Base-by-base conservation (phyloP, 768 basidiomycete genomes). In the Gelatoporia subvermispora region DNA sequence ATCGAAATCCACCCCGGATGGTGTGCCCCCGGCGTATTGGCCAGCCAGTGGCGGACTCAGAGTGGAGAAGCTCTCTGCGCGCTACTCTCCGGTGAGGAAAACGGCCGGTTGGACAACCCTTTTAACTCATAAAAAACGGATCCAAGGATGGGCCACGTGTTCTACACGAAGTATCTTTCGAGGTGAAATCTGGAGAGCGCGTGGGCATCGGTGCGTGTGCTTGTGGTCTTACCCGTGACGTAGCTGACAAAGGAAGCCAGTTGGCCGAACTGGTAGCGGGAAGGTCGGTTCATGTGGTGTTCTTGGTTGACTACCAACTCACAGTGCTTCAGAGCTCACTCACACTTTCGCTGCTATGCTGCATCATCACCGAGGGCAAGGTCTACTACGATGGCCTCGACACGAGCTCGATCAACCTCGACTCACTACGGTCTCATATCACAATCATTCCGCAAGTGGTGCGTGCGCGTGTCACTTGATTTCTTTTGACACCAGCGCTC, bases 401-500 rank as follows among this genome's bases (percentile, higher is more conserved):
- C 9, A 76, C 73, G 2, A 63, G 68, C 47, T 55, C 61, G 1
- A 60, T 82, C 59, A 82, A 82, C 60, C 63, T 82, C 1, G 70
- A 81, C 40, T 72, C 72, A 7, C 65, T 84, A 8, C 66, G 81
- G 8, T 69, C 72, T 0, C 70, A 72, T 46, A 72, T 82, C 45
- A 82, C 80, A 35, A 78, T 81, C 61, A 81, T 82, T 35, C 81
- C 81, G 3, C 80, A 82, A 56, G 61, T 68, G 37, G 77, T 78
- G 49, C 60, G 75, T 52, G 22, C 15, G 2, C 15, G 11, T 52
- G 57, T 21, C n/a, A 46, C 48, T 38, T 47, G 31, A n/a, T n/a
- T n/a, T n/a, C n/a, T n/a, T n/a, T n/a, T n/a, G n/a, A n/a, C n/a
- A n/a, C n/a, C n/a, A n/a, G n/a, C n/a, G n/a, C n/a, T n/a, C n/a